phyloP scores from a whole-genome alignment of 2,329 filamentous ascomycete genomes.

The Fusarium vanettenii region DNA sequence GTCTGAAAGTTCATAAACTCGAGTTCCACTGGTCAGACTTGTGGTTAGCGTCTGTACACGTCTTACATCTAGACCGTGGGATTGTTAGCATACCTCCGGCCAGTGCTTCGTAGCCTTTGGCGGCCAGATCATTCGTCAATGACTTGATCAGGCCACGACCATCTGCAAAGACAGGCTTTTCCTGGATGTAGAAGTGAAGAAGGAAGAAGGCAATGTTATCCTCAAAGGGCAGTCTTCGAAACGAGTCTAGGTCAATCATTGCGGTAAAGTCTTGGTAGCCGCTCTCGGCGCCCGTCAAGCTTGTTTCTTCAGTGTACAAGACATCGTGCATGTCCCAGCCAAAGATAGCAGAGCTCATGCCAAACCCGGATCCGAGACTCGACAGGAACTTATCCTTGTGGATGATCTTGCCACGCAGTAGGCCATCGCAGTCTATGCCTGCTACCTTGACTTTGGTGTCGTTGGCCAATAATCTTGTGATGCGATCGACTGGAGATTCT shows the following conservation, averaged over 20 bases:
- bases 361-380: constrained; percentile 78
- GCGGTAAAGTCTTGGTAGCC: not conserved
- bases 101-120: not conserved
- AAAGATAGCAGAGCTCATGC: constrained; percentile 87
- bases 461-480: not conserved
- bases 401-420: not conserved
- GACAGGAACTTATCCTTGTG: constrained; percentile 60
- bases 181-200: not conserved
- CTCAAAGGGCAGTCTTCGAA: not conserved
- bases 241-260: not conserved
- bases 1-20: not conserved
- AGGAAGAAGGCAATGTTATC: not conserved
- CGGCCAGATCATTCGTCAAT: not conserved
- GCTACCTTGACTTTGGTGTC: not conserved
- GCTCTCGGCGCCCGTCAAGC: constrained; percentile 64
- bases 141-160: not conserved
- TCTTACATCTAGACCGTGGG: not conserved
- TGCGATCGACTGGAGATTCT: not conserved
- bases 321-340: constrained; percentile 91
- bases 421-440: not conserved
- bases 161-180: not conserved
- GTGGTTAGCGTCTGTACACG: not conserved
- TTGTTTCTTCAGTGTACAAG: constrained; percentile 80
- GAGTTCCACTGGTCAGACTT: not conserved
- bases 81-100: not conserved